Base-by-base conservation (phyloP, 768 basidiomycete genomes). In the Omphalotus guepiniiformis region DNA sequence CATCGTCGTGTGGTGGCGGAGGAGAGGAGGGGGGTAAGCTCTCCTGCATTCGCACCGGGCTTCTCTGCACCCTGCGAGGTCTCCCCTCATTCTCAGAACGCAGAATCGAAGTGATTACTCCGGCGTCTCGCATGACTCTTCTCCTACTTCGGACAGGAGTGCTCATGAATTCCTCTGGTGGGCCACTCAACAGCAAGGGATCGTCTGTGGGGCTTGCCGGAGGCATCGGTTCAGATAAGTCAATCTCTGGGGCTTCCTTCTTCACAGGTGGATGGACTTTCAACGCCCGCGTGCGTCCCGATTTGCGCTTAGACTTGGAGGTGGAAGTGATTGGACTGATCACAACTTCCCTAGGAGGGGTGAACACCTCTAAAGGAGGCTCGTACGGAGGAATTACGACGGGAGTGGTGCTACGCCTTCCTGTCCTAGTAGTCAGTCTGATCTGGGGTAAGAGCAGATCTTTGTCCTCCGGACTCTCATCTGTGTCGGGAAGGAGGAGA, bases 201-300 rank as follows among this genome's bases (percentile, higher is more conserved):
- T 90, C 88, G 29, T 90, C 88, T 1, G 78, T 78, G 2, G 88
- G 88, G 44, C 84, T 86, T 0, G 85, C 71, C 1, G 88, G 88
- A 6, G 83, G 80, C 55, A 80, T 72, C 3, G 82, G 81, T 12
- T 58, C 69, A 9, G 30, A 71, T 23, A 85, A 63, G 55, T 86
- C 78, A 52, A 87, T 68, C 15, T 78, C 76, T 0, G 85, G 85
- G 3, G 77, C 73, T 55, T 89, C 86, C 48, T 68, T 77, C 72
- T 89, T 90, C 49, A 80, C 56, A 11, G 55, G 28, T 21, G 38
- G 12, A 26, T 38, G 23, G 49, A 65, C 58, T 30, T 54, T 52
- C 47, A 66, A 25, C 19, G 56, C 55, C 12, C 63, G 53, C 28
- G 48, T 51, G 53, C 55, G 51, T 26, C 46, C 25, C 52, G 13